These are phyloP conservation scores for Serendipita vermifera DNA, from an alignment of 768 basidiomycete genomes.

Conservation along the genomic window DNA sequence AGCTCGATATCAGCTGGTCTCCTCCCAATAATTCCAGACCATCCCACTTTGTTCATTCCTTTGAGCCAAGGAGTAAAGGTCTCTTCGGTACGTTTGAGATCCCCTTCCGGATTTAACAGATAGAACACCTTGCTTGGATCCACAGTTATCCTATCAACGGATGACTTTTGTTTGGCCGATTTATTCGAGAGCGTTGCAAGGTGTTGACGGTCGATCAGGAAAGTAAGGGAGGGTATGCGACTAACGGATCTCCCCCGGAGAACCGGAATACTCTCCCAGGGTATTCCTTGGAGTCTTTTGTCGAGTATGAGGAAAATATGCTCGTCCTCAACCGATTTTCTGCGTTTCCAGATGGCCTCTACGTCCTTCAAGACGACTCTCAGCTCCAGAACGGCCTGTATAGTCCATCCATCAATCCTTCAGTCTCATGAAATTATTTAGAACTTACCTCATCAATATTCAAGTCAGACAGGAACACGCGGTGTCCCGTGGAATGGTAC, in stretches of 20 bases:
- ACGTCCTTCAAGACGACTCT: constrained; percentile 59
- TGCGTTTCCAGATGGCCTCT: constrained; percentile 20
- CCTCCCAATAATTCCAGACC: constrained; percentile 70
- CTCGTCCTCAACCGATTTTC: constrained; percentile 31
- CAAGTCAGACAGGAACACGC: constrained; percentile 79
- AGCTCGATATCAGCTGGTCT: constrained; percentile 78
- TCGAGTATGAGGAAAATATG: constrained; percentile 86
- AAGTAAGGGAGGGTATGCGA: constrained; percentile 82
- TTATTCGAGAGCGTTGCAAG: constrained; percentile 29
- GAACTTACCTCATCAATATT: constrained; percentile 70
- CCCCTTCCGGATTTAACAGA: constrained; percentile 85
- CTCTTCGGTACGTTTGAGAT: constrained; percentile 69
- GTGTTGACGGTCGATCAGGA: constrained; percentile 70
- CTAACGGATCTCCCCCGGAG: constrained; percentile 76
- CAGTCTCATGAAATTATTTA: not conserved
- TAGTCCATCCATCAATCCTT: not conserved
- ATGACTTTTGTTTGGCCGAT: constrained; percentile 13
- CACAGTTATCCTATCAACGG: constrained; percentile 39
- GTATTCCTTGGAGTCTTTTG: constrained; percentile 74
- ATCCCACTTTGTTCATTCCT: constrained; percentile 59
- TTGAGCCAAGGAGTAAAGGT: constrained; percentile 69
- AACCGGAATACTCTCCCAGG: constrained; percentile 91
- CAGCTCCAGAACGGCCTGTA: constrained; percentile 44
- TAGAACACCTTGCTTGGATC: constrained; percentile 63
- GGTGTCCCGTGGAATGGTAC: constrained; percentile 85